Evolutionary conservation across 768 basidiomycete genomes (phyloP), one percentile per base, ranked within the genome.

Genomic region (Trametes cingulata): DNA sequence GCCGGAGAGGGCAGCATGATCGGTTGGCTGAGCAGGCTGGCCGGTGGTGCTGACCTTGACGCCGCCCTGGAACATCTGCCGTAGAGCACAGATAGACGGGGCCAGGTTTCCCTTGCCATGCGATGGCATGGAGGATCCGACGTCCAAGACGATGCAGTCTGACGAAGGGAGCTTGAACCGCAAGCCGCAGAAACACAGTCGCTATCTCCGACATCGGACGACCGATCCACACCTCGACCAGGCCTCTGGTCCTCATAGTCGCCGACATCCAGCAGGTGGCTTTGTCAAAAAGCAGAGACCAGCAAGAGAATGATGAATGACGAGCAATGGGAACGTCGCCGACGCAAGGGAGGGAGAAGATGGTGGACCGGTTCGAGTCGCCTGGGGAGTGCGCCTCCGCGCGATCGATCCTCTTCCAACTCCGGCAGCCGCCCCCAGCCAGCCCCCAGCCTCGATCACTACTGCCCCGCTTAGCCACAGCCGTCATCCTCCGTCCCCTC

Each of bases 11-110:
- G 36, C 58, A 59, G 50, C 58, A 52, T 29, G 58, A 59, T 24
- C 51, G 35, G 33, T 46, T 46, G 35, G 58, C 58, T 37, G 41
- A 37, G 10, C 19, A 14, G 50, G 58, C 58, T 47, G 51, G 17
- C 36, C 33, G 58, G 42, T 52, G 43, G 37, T 59, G 58, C 49
- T 59, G 58, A 15, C 37, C 50, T 52, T 36, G 35, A 45, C 43
- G 39, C 19, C 20, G 14, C 19, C 39, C 4, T n/a, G 27, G 12
- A 9, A 25, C 39, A n/a, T n/a, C 5, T 43, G 42, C 13, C 42
- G 6, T 43, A 33, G 6, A 33, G 19, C 8, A 6, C 6, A 37
- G 35, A 51, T 2, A 4, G 10, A 10, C 29, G 29, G 10, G 29
- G 29, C 29, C 29, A 10, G 6, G 6, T 33, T 33, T 4, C 10